Conservation (phyloP, 352 stramenopile genomes). For the Phytophthora uliginosa region DNA sequence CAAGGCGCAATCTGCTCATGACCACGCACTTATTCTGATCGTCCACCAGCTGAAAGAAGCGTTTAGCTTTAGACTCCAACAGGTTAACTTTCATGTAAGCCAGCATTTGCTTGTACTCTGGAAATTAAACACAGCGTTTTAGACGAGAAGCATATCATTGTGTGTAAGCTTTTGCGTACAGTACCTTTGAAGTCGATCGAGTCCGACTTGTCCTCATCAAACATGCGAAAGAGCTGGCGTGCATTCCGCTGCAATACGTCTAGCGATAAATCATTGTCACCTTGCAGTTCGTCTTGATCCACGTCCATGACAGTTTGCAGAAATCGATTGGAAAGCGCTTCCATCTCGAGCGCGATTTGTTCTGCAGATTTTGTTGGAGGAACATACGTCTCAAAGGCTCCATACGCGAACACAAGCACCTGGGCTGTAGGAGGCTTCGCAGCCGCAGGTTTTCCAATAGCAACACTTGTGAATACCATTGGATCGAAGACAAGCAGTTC, state of each 20-base stretch:
- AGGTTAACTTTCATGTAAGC: slow-evolving; percentile 73
- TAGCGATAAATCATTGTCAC: slow-evolving; percentile 44
- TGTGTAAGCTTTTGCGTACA: not conserved
- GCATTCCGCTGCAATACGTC: slow-evolving; percentile 65
- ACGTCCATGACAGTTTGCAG: slow-evolving; percentile 67
- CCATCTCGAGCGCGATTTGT: slow-evolving; percentile 56
- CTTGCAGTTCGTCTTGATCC: slow-evolving; percentile 44
- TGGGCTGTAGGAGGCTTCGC: slow-evolving; percentile 62
- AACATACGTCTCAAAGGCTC: slow-evolving; percentile 65
- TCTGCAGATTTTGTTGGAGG: slow-evolving; percentile 59
- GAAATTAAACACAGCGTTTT: slow-evolving; percentile 2
- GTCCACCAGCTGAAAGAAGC: slow-evolving; percentile 80
- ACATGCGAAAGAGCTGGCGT: slow-evolving; percentile 73
- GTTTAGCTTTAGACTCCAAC: slow-evolving; percentile 72
- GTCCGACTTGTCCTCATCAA: slow-evolving; percentile 80
- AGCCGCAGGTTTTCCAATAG: slow-evolving; percentile 68
- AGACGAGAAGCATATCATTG: slow-evolving; percentile 2
- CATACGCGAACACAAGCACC: slow-evolving; percentile 61
- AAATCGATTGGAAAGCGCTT: slow-evolving; percentile 53
- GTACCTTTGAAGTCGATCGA: slow-evolving; percentile 82
- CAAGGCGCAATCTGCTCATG: not conserved
- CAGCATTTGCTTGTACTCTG: slow-evolving; percentile 87
- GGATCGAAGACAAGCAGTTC: slow-evolving; percentile 67
- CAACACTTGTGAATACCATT: slow-evolving; percentile 56
- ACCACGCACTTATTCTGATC: slow-evolving; percentile 72